These are phyloP conservation scores for Monilinia fructicola DNA, from an alignment of 2,329 filamentous ascomycete genomes.

Conservation along the genomic window DNA sequence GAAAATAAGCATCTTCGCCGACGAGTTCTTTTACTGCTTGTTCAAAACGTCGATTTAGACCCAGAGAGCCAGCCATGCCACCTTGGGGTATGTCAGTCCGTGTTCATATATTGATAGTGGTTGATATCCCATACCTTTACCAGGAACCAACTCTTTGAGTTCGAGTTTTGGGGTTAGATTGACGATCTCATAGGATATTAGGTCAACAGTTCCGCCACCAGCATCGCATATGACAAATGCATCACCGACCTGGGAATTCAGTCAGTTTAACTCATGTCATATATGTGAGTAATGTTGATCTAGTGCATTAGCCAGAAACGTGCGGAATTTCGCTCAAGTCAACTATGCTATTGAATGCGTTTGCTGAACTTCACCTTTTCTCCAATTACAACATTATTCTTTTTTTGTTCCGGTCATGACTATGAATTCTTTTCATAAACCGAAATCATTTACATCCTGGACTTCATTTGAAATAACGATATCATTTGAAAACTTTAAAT, in stretches of 20 bases:
- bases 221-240: conserved; percentile 40
- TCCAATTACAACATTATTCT: no score
- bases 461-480: no score
- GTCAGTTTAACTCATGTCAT: conserved; percentile 20
- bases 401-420: no score
- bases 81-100: conserved; percentile 24
- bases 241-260: conserved; percentile 30
- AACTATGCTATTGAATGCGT: not conserved
- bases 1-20: conserved; percentile 36
- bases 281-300: not conserved
- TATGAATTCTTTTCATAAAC: no score
- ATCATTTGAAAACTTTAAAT: no score
- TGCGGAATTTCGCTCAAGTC: not conserved
- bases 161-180: conserved; percentile 28
- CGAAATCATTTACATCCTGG: no score
- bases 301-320: not conserved
- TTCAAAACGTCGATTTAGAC: conserved; percentile 36
- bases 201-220: conserved; percentile 41
- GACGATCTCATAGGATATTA: conserved; percentile 38
- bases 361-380: not conserved
- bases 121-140: conserved; percentile 26
- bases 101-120: not conserved
- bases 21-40: conserved; percentile 34
- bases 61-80: conserved; percentile 36
- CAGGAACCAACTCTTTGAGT: conserved; percentile 35